Percentiles rank a stretch among this genome's conserved stretches.
phyloP scores from a whole-genome alignment of 2,329 filamentous ascomycete genomes.

The Pseudogymnoascus sp. region DNA sequence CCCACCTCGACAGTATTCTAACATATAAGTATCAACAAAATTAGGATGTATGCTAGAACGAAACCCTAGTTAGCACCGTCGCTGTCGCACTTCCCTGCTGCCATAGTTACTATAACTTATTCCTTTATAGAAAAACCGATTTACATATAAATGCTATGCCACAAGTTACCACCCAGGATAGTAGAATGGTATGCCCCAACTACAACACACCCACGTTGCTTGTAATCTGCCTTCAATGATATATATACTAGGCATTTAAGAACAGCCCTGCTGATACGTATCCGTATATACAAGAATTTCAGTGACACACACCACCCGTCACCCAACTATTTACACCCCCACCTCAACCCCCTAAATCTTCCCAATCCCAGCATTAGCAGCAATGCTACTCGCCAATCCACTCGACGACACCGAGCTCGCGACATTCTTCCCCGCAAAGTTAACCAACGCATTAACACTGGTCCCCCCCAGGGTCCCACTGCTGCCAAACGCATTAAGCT shows the following conservation, averaged over 20 bases:
- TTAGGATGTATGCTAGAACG: no score
- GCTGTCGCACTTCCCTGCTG: no score
- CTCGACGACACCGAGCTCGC: constrained; percentile 23
- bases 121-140: no score
- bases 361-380: constrained; percentile 29
- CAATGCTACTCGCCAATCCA: constrained; percentile 26
- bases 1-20: no score
- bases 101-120: no score
- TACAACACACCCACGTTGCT: neutral
- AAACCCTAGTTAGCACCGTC: no score
- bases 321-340: neutral
- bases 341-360: constrained; percentile 15
- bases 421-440: constrained; percentile 28
- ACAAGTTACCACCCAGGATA: neutral
- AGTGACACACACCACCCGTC: neutral
- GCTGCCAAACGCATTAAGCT: constrained; percentile 16
- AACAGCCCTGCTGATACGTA: neutral
- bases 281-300: neutral
- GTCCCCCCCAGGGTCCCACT: constrained; percentile 28
- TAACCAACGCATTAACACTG: constrained; percentile 25
- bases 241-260: neutral
- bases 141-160: no score
- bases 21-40: no score
- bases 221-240: neutral
- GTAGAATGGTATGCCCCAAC: neutral